phyloP scores from a whole-genome alignment of 1,284 basidiomycete genomes.

The Cutaneotrichosporon sp. region DNA sequence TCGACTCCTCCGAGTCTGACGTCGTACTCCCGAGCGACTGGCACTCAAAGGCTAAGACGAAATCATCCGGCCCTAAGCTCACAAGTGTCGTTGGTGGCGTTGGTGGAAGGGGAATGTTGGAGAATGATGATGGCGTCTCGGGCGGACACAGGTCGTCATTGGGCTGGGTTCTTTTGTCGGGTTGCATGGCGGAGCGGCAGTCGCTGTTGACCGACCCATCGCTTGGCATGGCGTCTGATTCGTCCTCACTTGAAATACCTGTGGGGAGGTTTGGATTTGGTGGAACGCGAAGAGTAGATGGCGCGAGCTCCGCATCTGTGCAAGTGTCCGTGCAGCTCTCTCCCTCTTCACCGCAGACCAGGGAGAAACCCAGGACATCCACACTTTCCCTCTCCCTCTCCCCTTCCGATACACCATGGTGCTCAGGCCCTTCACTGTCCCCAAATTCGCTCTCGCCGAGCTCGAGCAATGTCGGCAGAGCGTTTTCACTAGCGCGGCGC shows the following conservation, averaged over 20 bases:
- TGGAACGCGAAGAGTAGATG: neutral
- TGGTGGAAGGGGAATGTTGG: no score
- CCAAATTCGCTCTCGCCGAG: slow-evolving; percentile 4
- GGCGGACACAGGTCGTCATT: neutral
- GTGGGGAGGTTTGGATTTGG: neutral
- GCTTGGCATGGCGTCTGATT: neutral
- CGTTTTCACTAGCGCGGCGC: neutral
- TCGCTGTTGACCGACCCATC: no score
- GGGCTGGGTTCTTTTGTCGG: neutral
- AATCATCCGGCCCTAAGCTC: neutral
- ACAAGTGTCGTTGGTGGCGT: neutral
- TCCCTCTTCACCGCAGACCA: neutral
- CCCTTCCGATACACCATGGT: no score
- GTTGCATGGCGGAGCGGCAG: no score
- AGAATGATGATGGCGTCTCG: neutral
- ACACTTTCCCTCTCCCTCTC: neutral
- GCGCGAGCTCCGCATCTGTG: neutral
- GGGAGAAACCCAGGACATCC: neutral
- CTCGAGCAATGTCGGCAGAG: neutral
- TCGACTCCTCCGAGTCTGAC: neutral
- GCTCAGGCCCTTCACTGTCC: neutral
- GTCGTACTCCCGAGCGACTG: neutral
- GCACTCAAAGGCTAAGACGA: neutral
- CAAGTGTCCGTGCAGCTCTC: neutral
- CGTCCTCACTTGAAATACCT: neutral